phyloP scores from a whole-genome alignment of 2,329 filamentous ascomycete species.

The Colletotrichum australisinense region DNA sequence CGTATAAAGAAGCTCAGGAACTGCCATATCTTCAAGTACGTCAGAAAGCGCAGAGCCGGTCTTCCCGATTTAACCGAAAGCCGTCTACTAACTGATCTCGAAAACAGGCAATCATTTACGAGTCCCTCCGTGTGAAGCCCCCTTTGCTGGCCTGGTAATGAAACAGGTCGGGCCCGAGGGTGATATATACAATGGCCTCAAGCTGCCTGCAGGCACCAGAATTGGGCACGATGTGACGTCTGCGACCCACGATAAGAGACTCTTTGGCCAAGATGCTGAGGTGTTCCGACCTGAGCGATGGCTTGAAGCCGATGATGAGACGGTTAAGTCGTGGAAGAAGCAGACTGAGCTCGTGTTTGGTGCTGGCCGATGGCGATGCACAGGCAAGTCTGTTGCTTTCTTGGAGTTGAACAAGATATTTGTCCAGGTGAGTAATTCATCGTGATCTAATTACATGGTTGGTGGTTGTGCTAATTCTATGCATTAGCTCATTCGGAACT shows the following conservation, averaged over 20 bases:
- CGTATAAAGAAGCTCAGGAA: constrained; percentile 47
- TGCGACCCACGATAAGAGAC: constrained; percentile 47
- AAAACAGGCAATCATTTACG: constrained; percentile 60
- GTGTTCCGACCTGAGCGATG: constrained; percentile 60
- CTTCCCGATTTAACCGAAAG: too few species aligned
- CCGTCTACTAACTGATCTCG: not conserved
- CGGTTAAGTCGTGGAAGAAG: constrained; percentile 42
- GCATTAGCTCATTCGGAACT: constrained; percentile 32
- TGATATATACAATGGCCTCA: constrained; percentile 46
- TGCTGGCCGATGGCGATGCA: constrained; percentile 53
- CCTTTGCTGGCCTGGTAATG: constrained; percentile 59
- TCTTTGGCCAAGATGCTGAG: constrained; percentile 59
- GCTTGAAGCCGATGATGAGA: constrained; percentile 49
- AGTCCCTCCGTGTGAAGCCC: constrained; percentile 62
- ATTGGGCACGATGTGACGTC: constrained; percentile 55
- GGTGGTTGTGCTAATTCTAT: constrained; percentile 1
- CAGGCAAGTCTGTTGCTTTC: constrained; percentile 57
- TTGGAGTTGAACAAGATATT: constrained; percentile 57
- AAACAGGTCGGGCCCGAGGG: constrained; percentile 59
- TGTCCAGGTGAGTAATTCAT: constrained; percentile 48
- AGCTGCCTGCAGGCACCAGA: constrained; percentile 50
- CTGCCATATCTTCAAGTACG: constrained; percentile 52
- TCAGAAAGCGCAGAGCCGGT: not conserved
- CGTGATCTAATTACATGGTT: not conserved
- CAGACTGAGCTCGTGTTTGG: constrained; percentile 57